Base-by-base conservation (phyloP, 805 yeast species). In the Priceomyces castillae region DNA sequence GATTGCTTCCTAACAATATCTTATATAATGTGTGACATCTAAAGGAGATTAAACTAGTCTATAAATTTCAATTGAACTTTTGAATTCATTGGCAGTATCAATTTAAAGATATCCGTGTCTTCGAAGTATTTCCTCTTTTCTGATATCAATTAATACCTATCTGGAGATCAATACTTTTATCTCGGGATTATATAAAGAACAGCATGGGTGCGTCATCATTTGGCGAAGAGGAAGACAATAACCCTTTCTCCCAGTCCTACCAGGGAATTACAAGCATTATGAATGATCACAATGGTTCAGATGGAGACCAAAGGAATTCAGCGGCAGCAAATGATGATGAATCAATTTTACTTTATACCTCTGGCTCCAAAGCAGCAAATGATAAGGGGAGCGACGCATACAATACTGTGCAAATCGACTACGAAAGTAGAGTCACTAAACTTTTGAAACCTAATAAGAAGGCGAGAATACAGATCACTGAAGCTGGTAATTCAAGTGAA, bases 401-500 rank as follows among this genome's bases (percentile, higher is more conserved):
- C 43, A 59, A 61, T 38, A 53, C 67, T 3, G 58, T 65, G 12
- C 62, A 60, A 23, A 59, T 61, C 40, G 62, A 60, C 47, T 58
- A 60, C 39, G 71, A 68, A 43, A 67, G 64, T 37, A 51, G 75
- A 38, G 69, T 69, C 7, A 56, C 67, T 28, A 59, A 60, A 46
- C 51, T 71, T n/a, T 56, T 71, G 37, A 53, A 53, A 31, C 65
- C 71, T 0, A 53, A 51, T 10, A 48, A 56, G 12, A 53, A 57
- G 12, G 60, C 64, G 30, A 57, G 50, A 26, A 51, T 69, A 16
- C 66, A 71, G 40, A 89, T 92, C 30, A 67, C 76, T 0, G 96
- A 88, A 51, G 97, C 97, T 0, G 88, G 89, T 3, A 90, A 87
- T 59, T 84, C 87, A 41, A 83, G 78, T 46, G 97, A 92, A 53